Percentiles rank a stretch among this genome's conserved stretches.
Evolutionary conservation across 2,329 filamentous ascomycete genomes (phyloP).

Genomic region (Immersiporthe knoxdaviesiana): DNA sequence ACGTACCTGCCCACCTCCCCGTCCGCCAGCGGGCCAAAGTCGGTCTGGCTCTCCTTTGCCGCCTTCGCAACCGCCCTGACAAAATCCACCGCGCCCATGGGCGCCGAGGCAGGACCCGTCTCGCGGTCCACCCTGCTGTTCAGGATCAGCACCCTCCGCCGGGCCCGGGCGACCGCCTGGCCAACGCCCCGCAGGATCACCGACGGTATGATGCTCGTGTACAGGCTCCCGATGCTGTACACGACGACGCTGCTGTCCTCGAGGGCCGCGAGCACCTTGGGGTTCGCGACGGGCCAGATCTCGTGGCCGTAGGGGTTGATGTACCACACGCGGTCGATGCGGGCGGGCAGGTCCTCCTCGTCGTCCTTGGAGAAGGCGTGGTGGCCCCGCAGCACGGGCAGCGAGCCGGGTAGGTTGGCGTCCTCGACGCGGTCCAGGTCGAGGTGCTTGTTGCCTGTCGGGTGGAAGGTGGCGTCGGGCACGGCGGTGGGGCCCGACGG

Average conservation of each 20-base stretch:
- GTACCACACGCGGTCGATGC: slow-evolving; percentile 88
- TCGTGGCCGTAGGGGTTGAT: slow-evolving; percentile 99
- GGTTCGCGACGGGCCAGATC: slow-evolving; percentile 82
- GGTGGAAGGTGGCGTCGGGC: slow-evolving; percentile 39
- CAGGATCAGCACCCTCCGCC: slow-evolving; percentile 79
- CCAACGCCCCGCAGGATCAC: slow-evolving; percentile 79
- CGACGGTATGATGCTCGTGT: slow-evolving; percentile 85
- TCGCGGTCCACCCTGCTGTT: slow-evolving; percentile 87
- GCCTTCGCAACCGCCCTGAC: slow-evolving; percentile 78
- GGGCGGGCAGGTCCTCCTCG: slow-evolving; percentile 74
- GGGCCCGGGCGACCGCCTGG: slow-evolving; percentile 53
- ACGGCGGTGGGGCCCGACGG: slow-evolving; percentile 68
- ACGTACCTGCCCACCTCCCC: slow-evolving; percentile 66
- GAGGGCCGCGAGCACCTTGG: slow-evolving; percentile 74
- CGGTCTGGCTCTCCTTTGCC: slow-evolving; percentile 67
- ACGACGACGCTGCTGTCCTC: slow-evolving; percentile 69
- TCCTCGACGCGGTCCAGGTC: slow-evolving; percentile 73
- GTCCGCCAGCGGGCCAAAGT: slow-evolving; percentile 38
- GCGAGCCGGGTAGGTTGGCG: slow-evolving; percentile 77
- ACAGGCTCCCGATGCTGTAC: slow-evolving; percentile 93
- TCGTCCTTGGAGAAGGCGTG: slow-evolving; percentile 79
- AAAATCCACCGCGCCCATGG: slow-evolving; percentile 80
- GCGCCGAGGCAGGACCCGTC: slow-evolving; percentile 69
- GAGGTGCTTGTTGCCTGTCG: slow-evolving; percentile 46
- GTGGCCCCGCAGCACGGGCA: slow-evolving; percentile 77